A percentile compares a stretch with the other conserved stretches of the same genome.
Evolutionary conservation across 495 filamentous ascomycete genomes (phyloP).

Genomic region (Barbatosphaeria neglecta): DNA sequence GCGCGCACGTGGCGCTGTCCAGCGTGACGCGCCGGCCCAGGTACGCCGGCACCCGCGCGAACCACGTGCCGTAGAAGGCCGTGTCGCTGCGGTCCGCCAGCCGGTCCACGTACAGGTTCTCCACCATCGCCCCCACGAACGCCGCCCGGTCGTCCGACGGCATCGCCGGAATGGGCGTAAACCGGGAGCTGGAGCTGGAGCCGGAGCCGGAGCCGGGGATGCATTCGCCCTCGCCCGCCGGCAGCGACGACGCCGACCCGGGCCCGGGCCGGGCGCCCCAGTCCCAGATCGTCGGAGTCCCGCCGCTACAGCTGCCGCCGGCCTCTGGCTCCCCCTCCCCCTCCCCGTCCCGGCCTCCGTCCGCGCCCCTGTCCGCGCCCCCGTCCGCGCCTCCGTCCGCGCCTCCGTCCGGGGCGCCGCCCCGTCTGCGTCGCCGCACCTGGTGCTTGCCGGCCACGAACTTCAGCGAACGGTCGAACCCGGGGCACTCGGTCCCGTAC

Average conservation of each 20-base stretch:
- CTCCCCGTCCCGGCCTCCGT: too few species aligned
- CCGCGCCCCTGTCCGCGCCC: too few species aligned
- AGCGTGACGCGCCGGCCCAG: slow-evolving; percentile 6
- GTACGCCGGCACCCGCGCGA: slow-evolving; percentile 2
- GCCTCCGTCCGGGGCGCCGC: too few species aligned
- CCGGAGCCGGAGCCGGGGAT: background rate
- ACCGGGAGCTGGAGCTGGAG: background rate
- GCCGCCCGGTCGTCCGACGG: slow-evolving; percentile 2
- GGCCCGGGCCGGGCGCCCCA: too few species aligned
- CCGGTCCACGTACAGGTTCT: slow-evolving; percentile 1
- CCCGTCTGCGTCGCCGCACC: too few species aligned
- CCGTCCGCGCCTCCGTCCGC: too few species aligned
- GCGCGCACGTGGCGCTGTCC: slow-evolving; percentile 8
- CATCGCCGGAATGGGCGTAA: background rate
- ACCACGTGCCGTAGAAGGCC: slow-evolving; percentile 4
- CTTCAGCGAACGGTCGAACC: slow-evolving; percentile 9
- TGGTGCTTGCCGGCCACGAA: slow-evolving; percentile 10
- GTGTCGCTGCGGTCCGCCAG: slow-evolving; percentile 2
- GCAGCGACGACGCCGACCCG: background rate
- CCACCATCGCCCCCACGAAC: slow-evolving; percentile 7
- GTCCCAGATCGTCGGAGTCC: background rate
- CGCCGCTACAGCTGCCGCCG: too few species aligned
- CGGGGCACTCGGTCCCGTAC: slow-evolving; percentile 9
- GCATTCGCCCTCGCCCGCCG: background rate
- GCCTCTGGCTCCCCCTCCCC: too few species aligned